Conservation (phyloP, 495 filamentous ascomycete genomes). For the Tuber magnatum region DNA sequence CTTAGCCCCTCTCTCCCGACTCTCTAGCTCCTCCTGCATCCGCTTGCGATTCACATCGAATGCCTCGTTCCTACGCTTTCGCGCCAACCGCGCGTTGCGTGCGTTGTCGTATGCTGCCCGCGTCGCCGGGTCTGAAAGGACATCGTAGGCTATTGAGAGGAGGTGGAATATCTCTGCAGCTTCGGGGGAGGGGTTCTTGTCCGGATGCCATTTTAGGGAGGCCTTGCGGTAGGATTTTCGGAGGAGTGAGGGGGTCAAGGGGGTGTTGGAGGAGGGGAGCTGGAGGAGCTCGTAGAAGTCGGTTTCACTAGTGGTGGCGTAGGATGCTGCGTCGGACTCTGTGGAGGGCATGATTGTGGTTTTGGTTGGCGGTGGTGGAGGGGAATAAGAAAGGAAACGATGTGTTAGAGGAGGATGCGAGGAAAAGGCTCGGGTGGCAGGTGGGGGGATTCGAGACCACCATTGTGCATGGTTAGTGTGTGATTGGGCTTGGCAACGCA, state of each 20-base stretch:
- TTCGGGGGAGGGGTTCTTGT: constrained; percentile 49
- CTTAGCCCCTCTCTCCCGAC: constrained; percentile 41
- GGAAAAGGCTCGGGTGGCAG: neutral
- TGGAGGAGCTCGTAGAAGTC: constrained; percentile 85
- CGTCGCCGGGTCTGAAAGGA: constrained; percentile 56
- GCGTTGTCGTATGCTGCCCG: constrained; percentile 64
- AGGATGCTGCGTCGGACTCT: constrained; percentile 35
- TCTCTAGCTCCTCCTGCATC: constrained; percentile 71
- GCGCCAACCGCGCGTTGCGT: constrained; percentile 55
- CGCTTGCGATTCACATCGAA: constrained; percentile 59
- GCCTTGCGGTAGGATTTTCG: constrained; percentile 83
- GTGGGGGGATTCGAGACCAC: neutral
- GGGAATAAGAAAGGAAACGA: neutral
- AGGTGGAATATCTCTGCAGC: constrained; percentile 61
- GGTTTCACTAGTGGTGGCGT: constrained; percentile 50
- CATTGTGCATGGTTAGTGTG: neutral
- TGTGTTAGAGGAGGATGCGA: neutral
- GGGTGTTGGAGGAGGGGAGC: constrained; percentile 54
- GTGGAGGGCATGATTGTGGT: constrained; percentile 32
- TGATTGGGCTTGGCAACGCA: neutral
- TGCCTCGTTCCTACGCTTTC: constrained; percentile 56
- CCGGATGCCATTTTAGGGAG: constrained; percentile 87
- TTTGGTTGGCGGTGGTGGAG: neutral
- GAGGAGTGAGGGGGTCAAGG: constrained; percentile 53
- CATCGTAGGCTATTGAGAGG: constrained; percentile 65